Percentiles rank a stretch among this genome's conserved stretches.
Conservation (phyloP, 805 yeast genomes). For the Candida sonorensis region DNA sequence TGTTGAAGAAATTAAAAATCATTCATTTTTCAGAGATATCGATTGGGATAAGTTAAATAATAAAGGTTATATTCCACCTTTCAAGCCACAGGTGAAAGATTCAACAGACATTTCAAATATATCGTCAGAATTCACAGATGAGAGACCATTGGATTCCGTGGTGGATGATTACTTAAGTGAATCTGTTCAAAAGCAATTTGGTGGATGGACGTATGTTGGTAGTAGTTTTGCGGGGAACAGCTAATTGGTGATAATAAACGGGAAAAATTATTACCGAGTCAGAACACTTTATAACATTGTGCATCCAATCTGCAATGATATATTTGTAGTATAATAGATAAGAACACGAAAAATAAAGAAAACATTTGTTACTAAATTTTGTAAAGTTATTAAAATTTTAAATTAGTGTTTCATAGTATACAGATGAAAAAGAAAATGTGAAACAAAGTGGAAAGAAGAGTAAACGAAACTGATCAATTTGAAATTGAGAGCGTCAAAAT, state of each 20-base stretch:
- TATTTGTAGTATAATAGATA: too few species aligned
- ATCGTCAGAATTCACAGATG: slow-evolving; percentile 86
- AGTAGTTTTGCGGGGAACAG: slow-evolving; percentile 17
- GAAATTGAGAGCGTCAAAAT: too few species aligned
- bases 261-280: too few species aligned
- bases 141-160: slow-evolving; percentile 90
- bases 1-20: slow-evolving; percentile 76
- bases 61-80: slow-evolving; percentile 93
- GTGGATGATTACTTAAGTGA: slow-evolving; percentile 89
- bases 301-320: too few species aligned
- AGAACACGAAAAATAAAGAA: too few species aligned
- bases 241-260: not conserved
- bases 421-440: too few species aligned
- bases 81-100: slow-evolving; percentile 82
- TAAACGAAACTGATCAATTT: too few species aligned
- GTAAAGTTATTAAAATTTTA: too few species aligned
- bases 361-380: too few species aligned
- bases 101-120: slow-evolving; percentile 90
- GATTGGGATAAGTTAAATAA: slow-evolving; percentile 80
- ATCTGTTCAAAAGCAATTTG: slow-evolving; percentile 95
- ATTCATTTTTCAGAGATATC: slow-evolving; percentile 79
- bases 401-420: too few species aligned
- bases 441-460: too few species aligned
- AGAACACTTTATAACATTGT: too few species aligned
- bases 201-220: slow-evolving; percentile 97